Evolutionary conservation across 805 yeast species (phyloP).

Genomic region (Lipomyces starkeyi): DNA sequence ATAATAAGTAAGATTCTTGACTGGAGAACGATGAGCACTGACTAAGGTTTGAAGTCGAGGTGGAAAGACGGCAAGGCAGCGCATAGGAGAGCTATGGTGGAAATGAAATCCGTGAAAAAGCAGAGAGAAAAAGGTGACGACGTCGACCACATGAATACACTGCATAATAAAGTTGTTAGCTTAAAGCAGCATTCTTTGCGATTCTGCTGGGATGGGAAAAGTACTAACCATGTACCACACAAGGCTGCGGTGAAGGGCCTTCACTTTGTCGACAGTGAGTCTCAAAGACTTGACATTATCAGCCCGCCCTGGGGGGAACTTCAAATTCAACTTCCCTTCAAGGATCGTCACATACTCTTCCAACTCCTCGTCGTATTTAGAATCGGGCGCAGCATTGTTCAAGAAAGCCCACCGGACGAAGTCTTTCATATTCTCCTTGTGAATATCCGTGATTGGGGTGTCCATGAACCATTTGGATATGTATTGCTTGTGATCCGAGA

Average conservation of each 20-base stretch:
- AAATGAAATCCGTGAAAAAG: constrained; percentile 4
- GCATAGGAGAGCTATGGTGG: constrained; percentile 6
- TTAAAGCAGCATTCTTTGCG: background rate
- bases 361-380: background rate
- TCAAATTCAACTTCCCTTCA: background rate
- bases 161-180: background rate
- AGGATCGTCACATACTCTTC: background rate
- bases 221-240: constrained; percentile 4
- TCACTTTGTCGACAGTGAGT: constrained; percentile 10
- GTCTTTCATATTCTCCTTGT: constrained; percentile 4
- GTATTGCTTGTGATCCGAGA: constrained; percentile 1
- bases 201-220: background rate
- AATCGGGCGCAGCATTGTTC: constrained; percentile 2
- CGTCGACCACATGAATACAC: constrained; percentile 5
- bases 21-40: constrained; percentile 6
- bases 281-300: constrained; percentile 4
- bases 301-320: constrained; percentile 6
- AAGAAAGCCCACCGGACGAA: constrained; percentile 14
- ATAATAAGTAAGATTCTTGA: constrained; percentile 2
- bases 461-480: constrained; percentile 9
- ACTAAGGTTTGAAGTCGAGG: constrained; percentile 6
- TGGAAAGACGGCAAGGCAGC: constrained; percentile 7
- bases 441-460: constrained; percentile 1
- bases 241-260: constrained; percentile 4
- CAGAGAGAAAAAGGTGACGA: constrained; percentile 1